These are phyloP conservation scores for Penicillium paxilli DNA, from an alignment of 495 filamentous ascomycete genomes.

Conservation along the genomic window DNA sequence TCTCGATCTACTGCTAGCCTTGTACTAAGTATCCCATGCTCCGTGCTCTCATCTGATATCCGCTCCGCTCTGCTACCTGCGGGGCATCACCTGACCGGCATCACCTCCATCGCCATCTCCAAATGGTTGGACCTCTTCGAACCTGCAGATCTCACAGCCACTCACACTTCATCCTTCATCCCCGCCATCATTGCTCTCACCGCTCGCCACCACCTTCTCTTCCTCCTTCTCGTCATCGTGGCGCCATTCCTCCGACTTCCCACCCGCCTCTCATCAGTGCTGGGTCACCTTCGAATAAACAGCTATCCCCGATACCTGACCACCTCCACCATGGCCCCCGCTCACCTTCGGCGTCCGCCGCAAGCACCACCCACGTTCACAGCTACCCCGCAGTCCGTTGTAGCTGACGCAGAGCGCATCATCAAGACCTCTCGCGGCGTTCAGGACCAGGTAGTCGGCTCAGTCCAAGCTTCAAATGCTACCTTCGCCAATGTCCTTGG, in stretches of 20 bases:
- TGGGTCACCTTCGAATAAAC: conserved; percentile 54
- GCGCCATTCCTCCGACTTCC: conserved; percentile 65
- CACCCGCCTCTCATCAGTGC: conserved; percentile 56
- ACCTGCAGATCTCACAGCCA: neutral
- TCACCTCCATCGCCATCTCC: neutral
- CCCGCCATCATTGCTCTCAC: conserved; percentile 25
- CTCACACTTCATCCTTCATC: neutral
- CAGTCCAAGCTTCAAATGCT: conserved; percentile 63
- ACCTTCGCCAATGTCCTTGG: conserved; percentile 65
- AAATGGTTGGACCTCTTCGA: conserved; percentile 3
- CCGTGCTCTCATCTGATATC: neutral
- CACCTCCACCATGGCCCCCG: conserved; percentile 66
- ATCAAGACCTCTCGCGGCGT: conserved; percentile 67
- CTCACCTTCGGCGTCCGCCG: conserved; percentile 66
- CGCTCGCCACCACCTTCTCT: conserved; percentile 50
- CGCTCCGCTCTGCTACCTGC: neutral
- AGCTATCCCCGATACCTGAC: conserved; percentile 48
- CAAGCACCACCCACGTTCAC: conserved; percentile 86
- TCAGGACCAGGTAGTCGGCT: conserved; percentile 72
- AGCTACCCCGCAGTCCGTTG: conserved; percentile 72
- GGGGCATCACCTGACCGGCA: conserved; percentile 11
- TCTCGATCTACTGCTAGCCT: too few relatives aligned
- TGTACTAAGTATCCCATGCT: too few relatives aligned
- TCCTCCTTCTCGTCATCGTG: conserved; percentile 74
- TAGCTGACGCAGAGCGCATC: conserved; percentile 73